A percentile compares a stretch with the other conserved stretches of the same genome.
phyloP scores from a whole-genome alignment of 2,329 filamentous ascomycete species.

The Calonectria honghensis region DNA sequence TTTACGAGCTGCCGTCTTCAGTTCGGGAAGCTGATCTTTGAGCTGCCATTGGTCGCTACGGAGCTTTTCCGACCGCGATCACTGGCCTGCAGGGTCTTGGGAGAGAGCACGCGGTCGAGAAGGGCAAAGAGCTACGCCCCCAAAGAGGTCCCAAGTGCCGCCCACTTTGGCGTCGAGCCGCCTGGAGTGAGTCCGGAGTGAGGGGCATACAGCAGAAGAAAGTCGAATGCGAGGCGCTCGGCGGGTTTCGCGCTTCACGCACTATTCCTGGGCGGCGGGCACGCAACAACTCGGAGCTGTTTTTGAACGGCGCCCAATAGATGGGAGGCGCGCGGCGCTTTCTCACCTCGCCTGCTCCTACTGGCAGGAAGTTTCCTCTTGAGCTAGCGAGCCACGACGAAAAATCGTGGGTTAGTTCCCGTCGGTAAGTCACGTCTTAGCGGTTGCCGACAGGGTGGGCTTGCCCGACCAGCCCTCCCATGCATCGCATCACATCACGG shows the following conservation, averaged over 20 bases:
- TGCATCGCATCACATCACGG: slow-evolving; percentile 11
- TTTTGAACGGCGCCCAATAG: background rate
- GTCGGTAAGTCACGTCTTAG: slow-evolving; percentile 28
- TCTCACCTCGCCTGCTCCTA: background rate
- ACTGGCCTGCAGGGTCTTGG: background rate
- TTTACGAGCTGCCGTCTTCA: background rate
- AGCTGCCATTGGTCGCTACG: background rate
- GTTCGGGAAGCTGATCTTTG: background rate
- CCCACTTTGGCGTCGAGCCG: background rate
- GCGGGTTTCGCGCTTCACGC: slow-evolving; percentile 35
- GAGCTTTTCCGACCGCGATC: background rate
- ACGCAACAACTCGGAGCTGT: background rate
- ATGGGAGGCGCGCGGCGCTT: background rate
- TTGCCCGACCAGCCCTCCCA: background rate
- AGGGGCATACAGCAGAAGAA: slow-evolving; percentile 5
- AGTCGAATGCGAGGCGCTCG: slow-evolving; percentile 16
- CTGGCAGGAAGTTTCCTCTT: slow-evolving; percentile 10
- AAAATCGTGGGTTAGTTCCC: slow-evolving; percentile 30
- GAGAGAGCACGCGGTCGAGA: background rate
- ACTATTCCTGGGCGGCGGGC: slow-evolving; percentile 5
- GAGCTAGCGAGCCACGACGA: slow-evolving; percentile 5
- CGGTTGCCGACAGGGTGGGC: slow-evolving; percentile 25
- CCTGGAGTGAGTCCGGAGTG: background rate
- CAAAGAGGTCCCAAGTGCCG: background rate
- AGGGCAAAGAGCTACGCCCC: slow-evolving; percentile 1